Evolutionary conservation across 805 yeast species (phyloP).

Genomic region (Isabelozyma rhagii): DNA sequence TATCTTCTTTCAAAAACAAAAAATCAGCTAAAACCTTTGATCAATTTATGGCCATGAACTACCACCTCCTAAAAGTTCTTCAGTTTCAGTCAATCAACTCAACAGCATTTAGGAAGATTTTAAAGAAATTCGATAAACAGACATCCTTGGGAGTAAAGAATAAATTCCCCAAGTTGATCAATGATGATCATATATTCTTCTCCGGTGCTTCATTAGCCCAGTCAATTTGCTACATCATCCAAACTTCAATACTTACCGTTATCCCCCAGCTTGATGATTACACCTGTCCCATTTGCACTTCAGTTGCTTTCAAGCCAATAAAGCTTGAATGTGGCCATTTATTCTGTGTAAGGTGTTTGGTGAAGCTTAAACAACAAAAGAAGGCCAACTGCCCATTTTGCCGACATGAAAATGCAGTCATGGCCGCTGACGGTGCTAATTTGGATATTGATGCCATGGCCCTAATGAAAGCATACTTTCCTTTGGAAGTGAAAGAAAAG

Average conservation of each 20-base stretch:
- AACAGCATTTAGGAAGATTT: constrained; percentile 62
- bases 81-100: constrained; percentile 62
- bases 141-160: constrained; percentile 51
- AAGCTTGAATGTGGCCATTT: constrained; percentile 61
- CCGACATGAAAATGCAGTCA: constrained; percentile 48
- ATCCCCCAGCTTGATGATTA: constrained; percentile 77
- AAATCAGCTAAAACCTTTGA: constrained; percentile 44
- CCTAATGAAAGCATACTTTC: constrained; percentile 59
- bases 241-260: constrained; percentile 50
- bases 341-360: constrained; percentile 70
- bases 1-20: constrained; percentile 44
- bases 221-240: constrained; percentile 53
- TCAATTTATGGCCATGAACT: constrained; percentile 52
- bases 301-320: constrained; percentile 71
- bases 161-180: constrained; percentile 44
- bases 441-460: constrained; percentile 53
- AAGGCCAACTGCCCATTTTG: constrained; percentile 71
- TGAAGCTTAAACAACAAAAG: constrained; percentile 58
- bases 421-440: constrained; percentile 56
- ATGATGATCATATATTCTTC: constrained; percentile 40
- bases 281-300: constrained; percentile 68
- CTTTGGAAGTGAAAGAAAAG: constrained; percentile 63
- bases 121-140: constrained; percentile 74
- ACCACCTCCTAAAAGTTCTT: constrained; percentile 51
- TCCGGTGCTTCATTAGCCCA: constrained; percentile 50